Conservation (phyloP, 208 protist species). For the Crithidia sp. region DNA sequence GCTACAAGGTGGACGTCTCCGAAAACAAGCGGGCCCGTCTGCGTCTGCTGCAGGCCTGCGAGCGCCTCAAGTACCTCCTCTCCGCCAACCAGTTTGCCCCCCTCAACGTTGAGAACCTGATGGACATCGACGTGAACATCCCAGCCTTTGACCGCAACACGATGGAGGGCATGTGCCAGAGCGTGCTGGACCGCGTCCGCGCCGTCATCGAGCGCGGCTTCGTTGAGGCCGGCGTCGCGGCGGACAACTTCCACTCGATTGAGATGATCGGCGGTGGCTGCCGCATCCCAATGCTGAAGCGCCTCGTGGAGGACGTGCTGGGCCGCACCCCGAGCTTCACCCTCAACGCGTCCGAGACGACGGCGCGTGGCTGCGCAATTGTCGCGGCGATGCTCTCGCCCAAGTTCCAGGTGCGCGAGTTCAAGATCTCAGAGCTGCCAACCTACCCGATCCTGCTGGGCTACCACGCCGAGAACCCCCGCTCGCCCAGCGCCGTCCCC, state of each 20-base stretch:
- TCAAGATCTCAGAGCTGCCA: conserved; percentile 79
- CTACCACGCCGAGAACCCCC: conserved; percentile 72
- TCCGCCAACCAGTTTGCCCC: conserved; percentile 85
- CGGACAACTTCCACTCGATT: conserved; percentile 76
- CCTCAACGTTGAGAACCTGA: conserved; percentile 91
- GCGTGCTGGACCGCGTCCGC: conserved; percentile 58
- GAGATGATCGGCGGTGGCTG: conserved; percentile 93
- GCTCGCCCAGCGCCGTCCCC: conserved; percentile 56
- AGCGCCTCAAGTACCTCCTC: conserved; percentile 92
- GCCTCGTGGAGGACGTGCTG: conserved; percentile 67
- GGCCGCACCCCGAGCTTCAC: conserved; percentile 77
- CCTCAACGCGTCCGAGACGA: conserved; percentile 90
- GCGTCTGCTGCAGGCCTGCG: conserved; percentile 84
- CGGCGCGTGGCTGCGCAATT: conserved; percentile 84
- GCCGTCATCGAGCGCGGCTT: conserved; percentile 66
- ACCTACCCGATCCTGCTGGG: conserved; percentile 83
- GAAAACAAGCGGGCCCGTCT: conserved; percentile 82
- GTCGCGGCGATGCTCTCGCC: conserved; percentile 90
- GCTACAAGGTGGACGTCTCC: conserved; percentile 90
- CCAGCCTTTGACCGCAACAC: conserved; percentile 75
- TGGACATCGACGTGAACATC: conserved; percentile 93
- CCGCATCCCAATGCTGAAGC: conserved; percentile 90
- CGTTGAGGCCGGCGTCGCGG: conserved; percentile 44
- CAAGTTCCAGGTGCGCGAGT: conserved; percentile 90
- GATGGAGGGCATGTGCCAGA: conserved; percentile 66